Percentiles rank a stretch among this genome's conserved stretches.
phyloP scores from a whole-genome alignment of 805 yeast genomes.

The Cyberlindnera veronae region DNA sequence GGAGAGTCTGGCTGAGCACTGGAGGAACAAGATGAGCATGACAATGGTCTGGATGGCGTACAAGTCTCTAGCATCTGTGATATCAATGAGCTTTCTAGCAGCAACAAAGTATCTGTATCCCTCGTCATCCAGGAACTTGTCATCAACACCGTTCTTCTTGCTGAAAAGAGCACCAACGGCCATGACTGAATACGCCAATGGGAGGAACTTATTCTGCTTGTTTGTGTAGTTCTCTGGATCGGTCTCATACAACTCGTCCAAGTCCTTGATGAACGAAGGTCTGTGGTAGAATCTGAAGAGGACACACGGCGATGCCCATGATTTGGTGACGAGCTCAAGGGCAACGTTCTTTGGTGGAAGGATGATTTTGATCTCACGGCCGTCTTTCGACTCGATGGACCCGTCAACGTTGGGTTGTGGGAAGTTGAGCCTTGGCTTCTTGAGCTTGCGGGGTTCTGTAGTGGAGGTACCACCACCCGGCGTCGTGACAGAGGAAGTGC shows the following conservation, averaged over 20 bases:
- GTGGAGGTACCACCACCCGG: not conserved
- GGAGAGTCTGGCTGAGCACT: constrained; percentile 82
- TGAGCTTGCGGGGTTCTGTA: constrained; percentile 4
- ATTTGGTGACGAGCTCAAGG: constrained; percentile 61
- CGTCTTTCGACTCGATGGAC: constrained; percentile 34
- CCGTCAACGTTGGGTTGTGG: constrained; percentile 36
- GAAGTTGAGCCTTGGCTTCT: constrained; percentile 17
- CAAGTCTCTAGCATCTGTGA: constrained; percentile 76
- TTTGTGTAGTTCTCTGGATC: constrained; percentile 70
- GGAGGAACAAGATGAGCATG: constrained; percentile 80
- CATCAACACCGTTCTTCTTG: constrained; percentile 38
- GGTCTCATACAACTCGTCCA: constrained; percentile 71
- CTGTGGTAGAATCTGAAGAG: constrained; percentile 82
- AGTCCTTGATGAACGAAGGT: constrained; percentile 70
- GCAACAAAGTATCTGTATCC: constrained; percentile 79
- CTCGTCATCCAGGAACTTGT: constrained; percentile 55
- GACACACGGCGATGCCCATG: constrained; percentile 86
- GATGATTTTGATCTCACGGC: constrained; percentile 54
- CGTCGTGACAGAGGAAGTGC: not conserved
- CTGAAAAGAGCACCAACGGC: constrained; percentile 84
- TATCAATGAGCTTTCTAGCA: constrained; percentile 75
- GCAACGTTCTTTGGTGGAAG: constrained; percentile 77
- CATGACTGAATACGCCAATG: constrained; percentile 79
- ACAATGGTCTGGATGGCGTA: constrained; percentile 82
- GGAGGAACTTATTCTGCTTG: constrained; percentile 70